Evolutionary conservation across 2,329 filamentous ascomycete genomes (phyloP).

Genomic region (Gnomoniopsis smithogilvyi): DNA sequence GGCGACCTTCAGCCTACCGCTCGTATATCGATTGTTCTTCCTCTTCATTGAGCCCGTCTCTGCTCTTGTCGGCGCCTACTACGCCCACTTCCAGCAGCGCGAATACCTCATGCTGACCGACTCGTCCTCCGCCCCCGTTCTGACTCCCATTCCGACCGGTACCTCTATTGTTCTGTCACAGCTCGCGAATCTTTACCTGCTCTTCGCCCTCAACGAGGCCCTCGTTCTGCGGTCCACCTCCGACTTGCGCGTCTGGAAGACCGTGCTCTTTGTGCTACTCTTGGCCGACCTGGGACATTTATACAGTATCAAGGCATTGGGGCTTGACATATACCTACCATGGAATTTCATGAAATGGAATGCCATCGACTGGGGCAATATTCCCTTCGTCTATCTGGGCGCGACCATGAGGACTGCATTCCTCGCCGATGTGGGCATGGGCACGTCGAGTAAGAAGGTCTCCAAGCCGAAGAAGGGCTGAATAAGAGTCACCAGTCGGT

Average conservation of each 20-base stretch:
- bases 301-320: conserved; percentile 60
- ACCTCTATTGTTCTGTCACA: conserved; percentile 69
- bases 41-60: conserved; percentile 65
- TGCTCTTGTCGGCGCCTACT: conserved; percentile 51
- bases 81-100: conserved; percentile 44
- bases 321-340: conserved; percentile 51
- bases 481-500: not conserved
- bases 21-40: conserved; percentile 69
- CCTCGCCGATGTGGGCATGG: conserved; percentile 53
- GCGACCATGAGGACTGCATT: conserved; percentile 59
- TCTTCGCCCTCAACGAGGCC: conserved; percentile 75
- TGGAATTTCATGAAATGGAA: conserved; percentile 63
- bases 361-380: conserved; percentile 64
- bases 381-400: conserved; percentile 67
- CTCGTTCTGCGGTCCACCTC: conserved; percentile 67
- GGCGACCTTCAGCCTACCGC: conserved; percentile 48
- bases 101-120: conserved; percentile 65
- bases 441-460: conserved; percentile 20
- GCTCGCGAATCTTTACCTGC: conserved; percentile 74
- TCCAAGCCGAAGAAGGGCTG: conserved; percentile 1
- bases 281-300: conserved; percentile 76
- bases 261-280: conserved; percentile 63
- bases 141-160: conserved; percentile 47
- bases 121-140: conserved; percentile 43
- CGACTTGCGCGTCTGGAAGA: conserved; percentile 67